Evolutionary conservation across 345 rosid genomes (phyloP), one percentile per base, ranked within the genome.

Genomic region (Orychophragmus violaceus): DNA sequence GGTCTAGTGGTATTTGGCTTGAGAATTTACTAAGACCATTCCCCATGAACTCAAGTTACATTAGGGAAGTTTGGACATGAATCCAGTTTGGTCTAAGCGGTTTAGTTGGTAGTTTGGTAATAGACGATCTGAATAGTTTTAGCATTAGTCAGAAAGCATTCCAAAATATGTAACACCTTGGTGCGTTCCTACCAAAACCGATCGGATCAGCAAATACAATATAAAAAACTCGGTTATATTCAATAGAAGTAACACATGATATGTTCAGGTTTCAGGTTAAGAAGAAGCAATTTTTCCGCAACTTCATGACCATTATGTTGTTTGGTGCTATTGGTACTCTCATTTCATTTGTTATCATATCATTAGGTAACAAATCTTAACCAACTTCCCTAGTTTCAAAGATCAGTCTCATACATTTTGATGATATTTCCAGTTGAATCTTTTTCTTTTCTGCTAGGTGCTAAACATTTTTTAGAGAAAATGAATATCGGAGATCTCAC

Each of bases 271-370:
- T 94, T 78, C 99, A 94, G 72, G 97, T 94, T 78, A 94, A 94
- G 85, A 94, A 94, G 88, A 94, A 94, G 82, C 97, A 88, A 54
- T 94, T 94, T 78, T 94, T 94, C 65, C 96, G 89, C 74, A 94
- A 94, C 77, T 94, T 94, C 78, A 83, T 87, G 90, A 94, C 97
- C 35, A 90, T 94, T 74, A 85, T 85, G 78, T 76, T 94, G 63
- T 94, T 87, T 78, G 99, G 99, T 56, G 97, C 95, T 36, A 45
- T 94, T 69, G 99, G 99, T 8, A 94, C 99, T 70, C 83, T 94
- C 39, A 87, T 94, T 82, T 94, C 99, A 18, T 88, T 88, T 64
- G 75, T 62, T 59, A 82, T 88, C 82, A 79, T 94, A 63, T 85
- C 99, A 33, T 28, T 75, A 68, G 99, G 99, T 94, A 87, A 56